These are phyloP conservation scores for Urtica urens DNA, from an alignment of 306 rosid species.

Conservation along the genomic window DNA sequence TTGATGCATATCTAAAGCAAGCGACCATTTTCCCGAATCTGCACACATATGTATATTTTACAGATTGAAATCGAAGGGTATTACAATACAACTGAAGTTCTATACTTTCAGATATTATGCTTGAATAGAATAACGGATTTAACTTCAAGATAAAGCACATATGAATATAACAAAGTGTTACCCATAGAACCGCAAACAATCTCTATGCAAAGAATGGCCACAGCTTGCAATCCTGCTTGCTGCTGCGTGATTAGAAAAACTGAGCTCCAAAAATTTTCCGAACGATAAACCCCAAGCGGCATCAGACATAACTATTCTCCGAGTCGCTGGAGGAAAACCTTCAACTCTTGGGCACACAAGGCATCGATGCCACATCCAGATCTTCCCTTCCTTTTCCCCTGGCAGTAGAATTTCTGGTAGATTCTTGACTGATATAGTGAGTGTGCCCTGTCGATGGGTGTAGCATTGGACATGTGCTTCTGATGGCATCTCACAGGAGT, in stretches of 20 bases:
- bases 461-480: slow-evolving; percentile 97
- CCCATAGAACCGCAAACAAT: slow-evolving; percentile 98
- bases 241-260: slow-evolving; percentile 97
- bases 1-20: slow-evolving; percentile 91
- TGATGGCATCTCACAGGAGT: slow-evolving; percentile 84
- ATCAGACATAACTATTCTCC: slow-evolving; percentile 89
- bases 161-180: slow-evolving; percentile 11
- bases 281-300: slow-evolving; percentile 99
- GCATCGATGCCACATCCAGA: slow-evolving; percentile 99
- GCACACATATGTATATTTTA: slow-evolving; percentile 4
- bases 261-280: slow-evolving; percentile 98
- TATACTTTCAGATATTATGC: neutral
- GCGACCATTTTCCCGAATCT: slow-evolving; percentile 97
- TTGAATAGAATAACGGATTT: neutral
- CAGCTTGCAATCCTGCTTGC: slow-evolving; percentile 99
- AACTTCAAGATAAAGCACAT: neutral
- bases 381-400: slow-evolving; percentile 91
- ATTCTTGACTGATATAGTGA: slow-evolving; percentile 87
- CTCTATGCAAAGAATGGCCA: slow-evolving; percentile 97
- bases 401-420: slow-evolving; percentile 58
- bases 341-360: slow-evolving; percentile 72
- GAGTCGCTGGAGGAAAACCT: slow-evolving; percentile 96
- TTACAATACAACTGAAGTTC: neutral
- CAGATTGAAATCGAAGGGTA: neutral
- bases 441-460: slow-evolving; percentile 94